phyloP scores from a whole-genome alignment of 805 yeast species.

The Candida berthetii region DNA sequence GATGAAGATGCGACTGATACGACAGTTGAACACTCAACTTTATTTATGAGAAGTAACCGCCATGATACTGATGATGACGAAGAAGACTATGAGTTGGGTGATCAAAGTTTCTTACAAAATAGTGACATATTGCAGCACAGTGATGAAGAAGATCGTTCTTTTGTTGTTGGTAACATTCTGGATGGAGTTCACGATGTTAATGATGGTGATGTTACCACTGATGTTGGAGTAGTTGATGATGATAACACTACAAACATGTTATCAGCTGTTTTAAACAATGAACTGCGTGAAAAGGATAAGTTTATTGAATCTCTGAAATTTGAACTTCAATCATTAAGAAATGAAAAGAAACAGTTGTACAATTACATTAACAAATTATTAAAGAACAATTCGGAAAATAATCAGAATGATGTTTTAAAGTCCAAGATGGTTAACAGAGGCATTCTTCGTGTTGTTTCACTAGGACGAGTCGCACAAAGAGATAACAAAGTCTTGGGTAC shows the following conservation, averaged over 20 bases:
- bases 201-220: background rate
- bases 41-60: background rate
- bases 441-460: slow-evolving; percentile 16
- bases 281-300: slow-evolving; percentile 9
- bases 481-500: background rate
- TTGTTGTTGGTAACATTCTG: background rate
- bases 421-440: slow-evolving; percentile 17
- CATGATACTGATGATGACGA: background rate
- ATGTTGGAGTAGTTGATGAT: background rate
- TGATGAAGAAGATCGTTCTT: background rate
- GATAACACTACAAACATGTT: slow-evolving; percentile 3
- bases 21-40: background rate
- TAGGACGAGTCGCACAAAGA: background rate
- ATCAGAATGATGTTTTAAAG: slow-evolving; percentile 18
- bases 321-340: slow-evolving; percentile 15
- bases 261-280: slow-evolving; percentile 5
- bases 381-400: slow-evolving; percentile 8
- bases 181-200: background rate
- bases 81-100: slow-evolving; percentile 1
- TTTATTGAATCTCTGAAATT: slow-evolving; percentile 7
- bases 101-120: slow-evolving; percentile 1
- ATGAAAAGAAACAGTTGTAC: slow-evolving; percentile 18
- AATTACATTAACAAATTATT: slow-evolving; percentile 17
- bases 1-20: background rate
- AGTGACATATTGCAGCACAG: slow-evolving; percentile 4